Evolutionary conservation across 2,329 filamentous ascomycete species (phyloP).

Genomic region (Basipetospora sp.): DNA sequence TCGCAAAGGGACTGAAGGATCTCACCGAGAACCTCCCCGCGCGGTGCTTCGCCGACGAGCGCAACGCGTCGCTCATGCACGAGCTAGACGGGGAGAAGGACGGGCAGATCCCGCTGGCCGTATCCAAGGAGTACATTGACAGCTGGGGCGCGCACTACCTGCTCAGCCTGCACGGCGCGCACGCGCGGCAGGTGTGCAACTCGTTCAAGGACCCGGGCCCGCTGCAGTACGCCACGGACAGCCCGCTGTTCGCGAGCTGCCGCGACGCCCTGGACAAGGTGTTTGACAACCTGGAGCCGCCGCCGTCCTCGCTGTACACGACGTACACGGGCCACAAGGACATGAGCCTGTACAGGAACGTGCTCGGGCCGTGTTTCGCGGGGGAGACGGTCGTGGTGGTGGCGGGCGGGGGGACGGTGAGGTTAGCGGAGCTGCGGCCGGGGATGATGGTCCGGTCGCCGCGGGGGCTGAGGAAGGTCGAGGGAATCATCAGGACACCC

Average conservation of each 20-base stretch:
- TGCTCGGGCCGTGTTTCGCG: slow-evolving; percentile 35
- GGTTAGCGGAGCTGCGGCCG: slow-evolving; percentile 27
- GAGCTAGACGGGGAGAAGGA: slow-evolving; percentile 31
- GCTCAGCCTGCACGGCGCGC: slow-evolving; percentile 39
- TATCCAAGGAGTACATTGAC: slow-evolving; percentile 25
- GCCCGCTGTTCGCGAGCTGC: slow-evolving; percentile 36
- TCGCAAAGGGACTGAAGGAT: slow-evolving; percentile 8
- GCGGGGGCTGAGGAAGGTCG: slow-evolving; percentile 31
- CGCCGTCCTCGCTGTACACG: slow-evolving; percentile 20
- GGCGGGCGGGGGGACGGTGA: slow-evolving; percentile 22
- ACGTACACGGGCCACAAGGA: slow-evolving; percentile 1
- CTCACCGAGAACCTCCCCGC: slow-evolving; percentile 21
- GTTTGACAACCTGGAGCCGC: slow-evolving; percentile 33
- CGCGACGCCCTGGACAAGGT: slow-evolving; percentile 32
- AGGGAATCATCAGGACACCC: slow-evolving; percentile 34
- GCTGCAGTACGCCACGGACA: slow-evolving; percentile 35
- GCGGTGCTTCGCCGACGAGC: slow-evolving; percentile 17
- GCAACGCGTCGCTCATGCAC: slow-evolving; percentile 31
- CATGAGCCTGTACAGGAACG: slow-evolving; percentile 5
- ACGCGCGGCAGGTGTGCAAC: slow-evolving; percentile 43
- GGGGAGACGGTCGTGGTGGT: slow-evolving; percentile 32
- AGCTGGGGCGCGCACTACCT: slow-evolving; percentile 46
- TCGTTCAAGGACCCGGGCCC: slow-evolving; percentile 48
- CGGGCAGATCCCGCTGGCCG: slow-evolving; percentile 37
- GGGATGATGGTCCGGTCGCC: slow-evolving; percentile 38